Evolutionary conservation across 305 asterid species (phyloP).

Genomic region (Fraxinus nigra): DNA sequence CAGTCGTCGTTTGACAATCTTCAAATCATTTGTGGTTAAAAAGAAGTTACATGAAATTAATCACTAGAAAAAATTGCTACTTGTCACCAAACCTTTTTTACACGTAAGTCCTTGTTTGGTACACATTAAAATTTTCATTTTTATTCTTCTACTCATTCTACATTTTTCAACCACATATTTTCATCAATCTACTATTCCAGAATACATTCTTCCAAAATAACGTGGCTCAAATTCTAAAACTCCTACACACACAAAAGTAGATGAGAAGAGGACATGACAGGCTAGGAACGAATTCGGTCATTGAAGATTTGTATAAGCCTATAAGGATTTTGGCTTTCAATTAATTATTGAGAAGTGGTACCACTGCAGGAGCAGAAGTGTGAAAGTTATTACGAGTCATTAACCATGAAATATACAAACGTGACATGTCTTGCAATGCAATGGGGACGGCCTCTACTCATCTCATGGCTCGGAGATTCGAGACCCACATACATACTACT

Average conservation of each 20-base stretch:
- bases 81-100: not conserved
- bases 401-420: conserved; percentile 25
- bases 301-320: not conserved
- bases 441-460: conserved; percentile 18
- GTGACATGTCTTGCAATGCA: conserved; percentile 19
- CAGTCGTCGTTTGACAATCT: not conserved
- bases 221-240: not conserved
- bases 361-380: not conserved
- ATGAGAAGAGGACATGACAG: not conserved
- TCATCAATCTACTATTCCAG: too few species aligned
- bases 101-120: too few species aligned
- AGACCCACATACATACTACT: not conserved
- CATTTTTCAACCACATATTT: too few species aligned
- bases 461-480: not conserved
- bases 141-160: too few species aligned
- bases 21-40: not conserved
- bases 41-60: not conserved
- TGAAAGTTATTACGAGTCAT: not conserved
- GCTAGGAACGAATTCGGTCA: not conserved
- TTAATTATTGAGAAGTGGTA: not conserved
- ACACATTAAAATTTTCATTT: too few species aligned
- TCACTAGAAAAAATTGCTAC: not conserved
- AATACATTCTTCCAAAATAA: too few species aligned
- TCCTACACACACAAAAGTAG: not conserved
- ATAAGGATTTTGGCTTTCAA: not conserved